Percentiles rank a stretch among this genome's conserved stretches.
Conservation (phyloP, 495 filamentous ascomycete species). For the Immersiella caudata region DNA sequence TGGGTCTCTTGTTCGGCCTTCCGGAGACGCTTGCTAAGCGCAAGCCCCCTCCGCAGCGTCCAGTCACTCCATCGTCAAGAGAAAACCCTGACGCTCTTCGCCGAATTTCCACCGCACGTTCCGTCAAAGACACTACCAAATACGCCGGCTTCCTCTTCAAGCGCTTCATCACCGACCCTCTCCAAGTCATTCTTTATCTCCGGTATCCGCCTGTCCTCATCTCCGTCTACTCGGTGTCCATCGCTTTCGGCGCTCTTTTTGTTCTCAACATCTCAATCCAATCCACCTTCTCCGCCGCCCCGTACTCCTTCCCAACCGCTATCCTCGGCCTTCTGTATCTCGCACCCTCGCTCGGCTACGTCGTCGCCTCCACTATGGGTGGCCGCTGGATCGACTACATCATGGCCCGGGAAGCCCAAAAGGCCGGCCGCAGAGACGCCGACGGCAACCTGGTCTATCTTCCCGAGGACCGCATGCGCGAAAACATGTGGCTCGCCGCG, state of each 20-base stretch:
- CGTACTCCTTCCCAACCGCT: constrained; percentile 74
- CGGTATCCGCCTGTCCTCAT: constrained; percentile 78
- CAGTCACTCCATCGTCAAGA: constrained; percentile 3
- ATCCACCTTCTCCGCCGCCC: constrained; percentile 67
- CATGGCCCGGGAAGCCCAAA: constrained; percentile 79
- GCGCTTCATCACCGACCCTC: constrained; percentile 74
- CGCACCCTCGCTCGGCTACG: constrained; percentile 77
- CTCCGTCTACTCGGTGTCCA: constrained; percentile 78
- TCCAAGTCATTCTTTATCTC: constrained; percentile 76
- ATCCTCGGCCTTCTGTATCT: constrained; percentile 84
- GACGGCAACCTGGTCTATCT: constrained; percentile 68
- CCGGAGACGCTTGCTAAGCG: constrained; percentile 65
- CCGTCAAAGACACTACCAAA: constrained; percentile 58
- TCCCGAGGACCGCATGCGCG: constrained; percentile 87
- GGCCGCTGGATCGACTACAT: constrained; percentile 88
- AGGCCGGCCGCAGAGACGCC: constrained; percentile 70
- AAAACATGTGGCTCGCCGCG: constrained; percentile 85
- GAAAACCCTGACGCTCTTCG: constrained; percentile 38
- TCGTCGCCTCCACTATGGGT: constrained; percentile 71
- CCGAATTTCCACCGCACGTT: constrained; percentile 66
- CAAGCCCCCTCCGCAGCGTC: background rate
- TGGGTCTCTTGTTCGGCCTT: constrained; percentile 66
- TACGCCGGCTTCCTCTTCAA: constrained; percentile 58
- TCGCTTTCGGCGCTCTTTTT: constrained; percentile 82
- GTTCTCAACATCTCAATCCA: constrained; percentile 86